phyloP scores from a whole-genome alignment of 768 basidiomycete genomes.

The Boletus speciosus region DNA sequence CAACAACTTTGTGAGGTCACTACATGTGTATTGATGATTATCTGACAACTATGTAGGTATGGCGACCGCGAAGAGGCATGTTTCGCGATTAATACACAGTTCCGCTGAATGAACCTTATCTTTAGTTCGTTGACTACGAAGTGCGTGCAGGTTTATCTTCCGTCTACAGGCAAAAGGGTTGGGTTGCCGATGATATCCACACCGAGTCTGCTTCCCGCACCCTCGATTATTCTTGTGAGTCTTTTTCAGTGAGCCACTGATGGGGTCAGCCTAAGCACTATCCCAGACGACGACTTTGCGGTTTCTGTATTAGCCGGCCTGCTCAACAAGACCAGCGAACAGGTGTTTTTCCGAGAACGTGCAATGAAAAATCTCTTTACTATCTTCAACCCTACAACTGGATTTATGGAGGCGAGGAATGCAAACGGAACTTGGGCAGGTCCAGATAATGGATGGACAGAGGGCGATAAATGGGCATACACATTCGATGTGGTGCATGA shows the following conservation, averaged over 20 bases:
- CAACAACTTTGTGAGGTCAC: conserved; percentile 43
- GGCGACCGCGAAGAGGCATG: conserved; percentile 68
- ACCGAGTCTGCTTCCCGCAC: conserved; percentile 79
- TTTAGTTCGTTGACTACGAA: conserved; percentile 71
- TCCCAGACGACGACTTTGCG: conserved; percentile 73
- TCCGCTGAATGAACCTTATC: not conserved
- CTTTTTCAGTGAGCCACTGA: not conserved
- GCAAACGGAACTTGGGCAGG: conserved; percentile 71
- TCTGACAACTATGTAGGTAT: conserved; percentile 41
- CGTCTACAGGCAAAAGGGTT: conserved; percentile 64
- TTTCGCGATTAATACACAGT: not conserved
- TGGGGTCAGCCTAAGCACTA: not conserved
- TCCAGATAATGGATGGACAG: conserved; percentile 71
- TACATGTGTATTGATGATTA: not conserved
- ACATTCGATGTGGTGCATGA: conserved; percentile 78
- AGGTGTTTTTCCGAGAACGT: conserved; percentile 53
- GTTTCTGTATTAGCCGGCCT: conserved; percentile 57
- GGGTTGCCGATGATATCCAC: conserved; percentile 76
- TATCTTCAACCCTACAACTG: conserved; percentile 61
- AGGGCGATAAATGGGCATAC: conserved; percentile 78
- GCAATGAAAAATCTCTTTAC: conserved; percentile 54
- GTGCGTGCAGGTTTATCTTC: conserved; percentile 74
- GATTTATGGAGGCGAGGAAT: conserved; percentile 81
- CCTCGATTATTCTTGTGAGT: conserved; percentile 72
- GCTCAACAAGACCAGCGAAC: conserved; percentile 48